Conservation (phyloP, 345 rosid genomes). For the Rubroshorea leprosula region DNA sequence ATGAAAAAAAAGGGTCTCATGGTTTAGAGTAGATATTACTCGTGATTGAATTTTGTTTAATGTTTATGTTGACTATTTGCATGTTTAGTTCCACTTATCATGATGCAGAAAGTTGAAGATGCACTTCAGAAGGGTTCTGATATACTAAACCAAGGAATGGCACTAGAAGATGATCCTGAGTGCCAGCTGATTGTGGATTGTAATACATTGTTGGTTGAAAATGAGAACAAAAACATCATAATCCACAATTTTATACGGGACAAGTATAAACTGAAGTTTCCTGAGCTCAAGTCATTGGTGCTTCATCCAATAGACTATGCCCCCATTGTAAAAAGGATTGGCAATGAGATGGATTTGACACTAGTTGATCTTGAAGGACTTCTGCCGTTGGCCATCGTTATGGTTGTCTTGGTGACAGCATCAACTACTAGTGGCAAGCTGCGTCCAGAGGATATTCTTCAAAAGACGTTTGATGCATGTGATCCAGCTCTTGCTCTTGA, state of each 20-base stretch:
- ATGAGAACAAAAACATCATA: slow-evolving; percentile 57
- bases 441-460: slow-evolving; percentile 72
- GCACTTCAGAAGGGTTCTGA: slow-evolving; percentile 67
- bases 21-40: no score
- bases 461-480: slow-evolving; percentile 31
- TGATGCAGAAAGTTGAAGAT: slow-evolving; percentile 33
- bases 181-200: slow-evolving; percentile 90
- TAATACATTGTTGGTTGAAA: slow-evolving; percentile 79
- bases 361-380: slow-evolving; percentile 56
- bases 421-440: slow-evolving; percentile 87
- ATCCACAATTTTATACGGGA: slow-evolving; percentile 89
- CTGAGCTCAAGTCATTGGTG: slow-evolving; percentile 89
- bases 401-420: slow-evolving; percentile 96
- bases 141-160: slow-evolving; percentile 47
- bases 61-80: no score
- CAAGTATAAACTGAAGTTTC: slow-evolving; percentile 77
- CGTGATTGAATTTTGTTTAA: no score
- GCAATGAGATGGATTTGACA: slow-evolving; percentile 37
- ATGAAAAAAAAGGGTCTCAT: no score
- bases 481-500: slow-evolving; percentile 86
- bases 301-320: slow-evolving; percentile 93
- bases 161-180: slow-evolving; percentile 89
- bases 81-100: no score
- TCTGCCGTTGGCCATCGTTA: slow-evolving; percentile 78
- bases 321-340: slow-evolving; percentile 85